Evolutionary conservation across 2,329 filamentous ascomycete species (phyloP).

Genomic region (Chrysosporium keratinophilum): DNA sequence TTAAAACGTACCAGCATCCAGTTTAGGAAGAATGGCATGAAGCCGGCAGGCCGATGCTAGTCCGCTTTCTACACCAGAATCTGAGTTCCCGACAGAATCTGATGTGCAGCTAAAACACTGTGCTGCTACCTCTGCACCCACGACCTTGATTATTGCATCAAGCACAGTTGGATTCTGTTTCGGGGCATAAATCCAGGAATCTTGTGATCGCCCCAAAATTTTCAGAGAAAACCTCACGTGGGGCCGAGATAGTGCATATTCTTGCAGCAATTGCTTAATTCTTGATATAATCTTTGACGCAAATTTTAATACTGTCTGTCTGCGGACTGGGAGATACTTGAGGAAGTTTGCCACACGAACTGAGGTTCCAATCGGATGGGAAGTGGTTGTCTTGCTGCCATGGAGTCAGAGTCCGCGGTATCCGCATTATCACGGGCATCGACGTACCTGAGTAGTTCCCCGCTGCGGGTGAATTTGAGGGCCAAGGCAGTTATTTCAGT

Average conservation of each 20-base stretch:
- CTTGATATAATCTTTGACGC: constrained; percentile 41
- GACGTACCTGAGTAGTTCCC: constrained; percentile 39
- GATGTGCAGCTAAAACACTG: constrained; percentile 35
- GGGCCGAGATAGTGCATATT: constrained; percentile 51
- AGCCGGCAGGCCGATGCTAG: background rate
- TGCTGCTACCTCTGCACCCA: constrained; percentile 44
- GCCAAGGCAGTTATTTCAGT: constrained; percentile 45
- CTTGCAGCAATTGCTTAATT: constrained; percentile 46
- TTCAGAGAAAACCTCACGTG: constrained; percentile 46
- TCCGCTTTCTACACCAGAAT: background rate
- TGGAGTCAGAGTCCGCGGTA: constrained; percentile 11
- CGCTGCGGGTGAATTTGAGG: constrained; percentile 43
- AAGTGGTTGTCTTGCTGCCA: constrained; percentile 34
- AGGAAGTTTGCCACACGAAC: constrained; percentile 49
- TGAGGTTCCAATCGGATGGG: constrained; percentile 52
- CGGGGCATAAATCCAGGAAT: constrained; percentile 54
- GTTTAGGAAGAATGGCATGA: constrained; percentile 40
- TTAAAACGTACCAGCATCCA: constrained; percentile 28
- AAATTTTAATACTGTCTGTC: constrained; percentile 45
- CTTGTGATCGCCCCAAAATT: constrained; percentile 42
- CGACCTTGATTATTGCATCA: constrained; percentile 47
- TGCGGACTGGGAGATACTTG: constrained; percentile 49
- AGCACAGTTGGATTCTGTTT: constrained; percentile 37
- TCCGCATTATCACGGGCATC: background rate
- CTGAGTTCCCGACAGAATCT: constrained; percentile 22